A percentile compares a stretch with the other conserved stretches of the same genome.
These are phyloP conservation scores for Punica granatum DNA, from an alignment of 345 rosid species.

Conservation along the genomic window DNA sequence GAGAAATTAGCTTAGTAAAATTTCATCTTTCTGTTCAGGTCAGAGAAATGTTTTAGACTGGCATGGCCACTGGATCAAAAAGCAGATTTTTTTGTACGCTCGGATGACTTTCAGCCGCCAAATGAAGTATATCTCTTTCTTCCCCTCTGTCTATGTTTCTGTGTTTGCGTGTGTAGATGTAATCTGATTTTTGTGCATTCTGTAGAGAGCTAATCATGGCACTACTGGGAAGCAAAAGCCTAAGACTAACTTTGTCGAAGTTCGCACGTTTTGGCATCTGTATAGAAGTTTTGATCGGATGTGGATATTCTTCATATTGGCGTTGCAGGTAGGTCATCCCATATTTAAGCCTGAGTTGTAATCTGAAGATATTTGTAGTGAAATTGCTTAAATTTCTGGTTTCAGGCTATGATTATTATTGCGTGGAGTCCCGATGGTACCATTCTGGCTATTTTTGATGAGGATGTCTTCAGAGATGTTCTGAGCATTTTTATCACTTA, in stretches of 20 bases:
- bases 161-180: not conserved
- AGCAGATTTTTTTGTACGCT: conserved; percentile 66
- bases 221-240: conserved; percentile 53
- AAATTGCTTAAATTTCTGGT: conserved; percentile 11
- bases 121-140: conserved; percentile 29
- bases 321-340: conserved; percentile 56
- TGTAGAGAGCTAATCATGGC: conserved; percentile 51
- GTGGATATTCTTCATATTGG: conserved; percentile 91
- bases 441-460: conserved; percentile 48
- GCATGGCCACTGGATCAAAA: conserved; percentile 61
- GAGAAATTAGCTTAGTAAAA: conserved; percentile 11
- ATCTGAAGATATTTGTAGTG: conserved; percentile 10
- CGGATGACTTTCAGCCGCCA: conserved; percentile 31
- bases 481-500: conserved; percentile 82
- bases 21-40: conserved; percentile 41
- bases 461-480: conserved; percentile 50
- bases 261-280: conserved; percentile 90
- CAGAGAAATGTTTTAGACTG: conserved; percentile 55
- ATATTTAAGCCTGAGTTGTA: conserved; percentile 6
- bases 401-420: conserved; percentile 86
- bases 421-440: conserved; percentile 81
- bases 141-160: not conserved
- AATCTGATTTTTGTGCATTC: not conserved
- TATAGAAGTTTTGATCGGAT: conserved; percentile 91
- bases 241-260: conserved; percentile 97